Base-by-base conservation (phyloP, 192 early-diverging fungal genomes). In the Gaertneriomyces sp. region DNA sequence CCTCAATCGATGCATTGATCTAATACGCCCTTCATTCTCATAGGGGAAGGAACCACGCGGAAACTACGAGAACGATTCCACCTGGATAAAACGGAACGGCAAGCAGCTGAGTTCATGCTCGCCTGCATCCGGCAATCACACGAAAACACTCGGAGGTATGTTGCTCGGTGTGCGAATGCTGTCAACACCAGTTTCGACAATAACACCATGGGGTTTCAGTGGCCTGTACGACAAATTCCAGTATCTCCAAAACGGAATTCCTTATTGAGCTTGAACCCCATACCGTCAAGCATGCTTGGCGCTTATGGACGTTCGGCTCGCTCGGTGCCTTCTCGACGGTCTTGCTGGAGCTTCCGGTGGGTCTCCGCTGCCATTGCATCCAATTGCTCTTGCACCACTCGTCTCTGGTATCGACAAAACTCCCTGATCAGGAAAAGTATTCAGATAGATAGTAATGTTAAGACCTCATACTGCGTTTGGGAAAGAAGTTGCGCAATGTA, bases 31-130 rank as follows among this genome's bases (percentile, higher is more conserved):
- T 38, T 56, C 12, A 49, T 49, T 17, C 4, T 42, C 8, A 17
- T 19, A 67, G 71, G 75, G 40, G 94, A 99, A 63, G 56, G 69
- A 17, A 98, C 97, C 4, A 82, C 96, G 63, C 77, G 75, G 40
- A 93, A 93, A 49, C 84, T 99, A 54, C 76, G 91, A 4, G 79
- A 82, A 14, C 79, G 95, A 19, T 98, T 99, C 86, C 91, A 94
- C 71, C 73, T 91, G 4, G 93, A 96, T 53, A 87, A 84, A 64
- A 86, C 87, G 19, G 97, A 99, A 56, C 83, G 91, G 45, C 84
- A 84, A 16, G 97, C 97, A 1, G 95, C 97, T 1, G 91, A 95
- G 56, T 98, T 93, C 74, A 99, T 99, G 95, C 81, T 89, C 38
- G 80, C 83, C 53, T 84, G 90, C 61, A 96, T 99, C 66, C 74